Base-by-base conservation (phyloP, 2,329 filamentous ascomycete species). In the Colletotrichum echinochloae region DNA sequence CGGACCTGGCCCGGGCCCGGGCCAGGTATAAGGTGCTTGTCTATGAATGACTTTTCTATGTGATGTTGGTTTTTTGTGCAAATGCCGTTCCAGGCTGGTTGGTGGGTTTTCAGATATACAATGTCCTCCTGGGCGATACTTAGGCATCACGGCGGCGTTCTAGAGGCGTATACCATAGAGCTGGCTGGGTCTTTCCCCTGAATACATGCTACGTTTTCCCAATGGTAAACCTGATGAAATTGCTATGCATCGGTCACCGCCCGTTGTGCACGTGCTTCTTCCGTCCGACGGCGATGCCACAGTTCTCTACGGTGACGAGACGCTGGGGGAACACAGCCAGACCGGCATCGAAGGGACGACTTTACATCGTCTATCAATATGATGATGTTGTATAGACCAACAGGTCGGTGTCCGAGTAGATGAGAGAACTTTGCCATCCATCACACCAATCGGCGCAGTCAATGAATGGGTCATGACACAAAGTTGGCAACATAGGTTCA, bases 131-230 rank as follows among this genome's bases (percentile, higher is more conserved):
- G 46, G 60, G 56, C 56, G 56, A 51, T 49, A 52, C 62, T 66
- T 12, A 54, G 63, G 56, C 63, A 70, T 66, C 51, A 66, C 18
- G 28, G 44, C 41, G 67, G 67, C 63, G 67, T 70, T 66, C 11
- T 44, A 23, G n/a, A n/a, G 67, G 67, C 51, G 63, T 44, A 61
- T n/a, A 49, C n/a, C 11, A 66, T 69, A 70, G 63, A 70, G 49
- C 48, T 54, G 33, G 56, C 54, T 46, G 33, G 55, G 62, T 23
- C 44, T 44, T 57, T 30, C n/a, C 12, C 51, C 51, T 5, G n/a
- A 37, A 41, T 57, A 30, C 39, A 18, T 41, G n/a, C 20, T 11
- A 44, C 30, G 48, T 9, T 52, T 52, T 3, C n/a, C 5, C 51
- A 26, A 39, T 30, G 52, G 51, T 41, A 23, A 35, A n/a, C 14